Conservation (phyloP, 257 asterid species). For the Lithospermum erythrorhizon region DNA sequence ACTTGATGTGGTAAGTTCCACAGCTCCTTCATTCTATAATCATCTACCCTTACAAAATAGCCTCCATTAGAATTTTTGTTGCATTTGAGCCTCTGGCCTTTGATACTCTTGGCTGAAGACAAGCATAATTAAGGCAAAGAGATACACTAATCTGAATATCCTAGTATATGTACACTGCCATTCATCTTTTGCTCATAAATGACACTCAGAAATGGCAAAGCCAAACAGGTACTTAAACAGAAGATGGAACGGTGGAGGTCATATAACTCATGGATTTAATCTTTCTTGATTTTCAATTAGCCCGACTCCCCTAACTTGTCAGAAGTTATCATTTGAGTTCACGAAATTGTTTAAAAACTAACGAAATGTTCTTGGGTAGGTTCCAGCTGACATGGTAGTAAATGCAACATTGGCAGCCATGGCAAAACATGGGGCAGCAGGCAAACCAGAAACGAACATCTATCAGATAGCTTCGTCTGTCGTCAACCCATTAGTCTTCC, state of each 20-base stretch:
- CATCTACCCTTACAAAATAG: neutral
- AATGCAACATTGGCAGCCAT: constrained; percentile 94
- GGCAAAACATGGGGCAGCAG: constrained; percentile 75
- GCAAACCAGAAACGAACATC: constrained; percentile 35
- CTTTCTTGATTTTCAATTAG: neutral
- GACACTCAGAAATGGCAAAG: too few species aligned
- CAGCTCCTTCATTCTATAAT: neutral
- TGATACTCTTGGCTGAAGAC: too few species aligned
- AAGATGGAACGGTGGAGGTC: too few species aligned
- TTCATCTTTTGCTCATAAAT: too few species aligned
- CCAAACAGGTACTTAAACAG: too few species aligned
- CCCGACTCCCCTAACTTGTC: neutral
- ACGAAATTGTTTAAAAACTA: neutral
- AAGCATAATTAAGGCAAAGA: too few species aligned
- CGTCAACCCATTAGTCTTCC: constrained; percentile 63
- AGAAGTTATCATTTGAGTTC: neutral
- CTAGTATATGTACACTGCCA: too few species aligned
- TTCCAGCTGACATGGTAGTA: constrained; percentile 96
- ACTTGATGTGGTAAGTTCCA: constrained; percentile 75
- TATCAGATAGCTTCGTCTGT: constrained; percentile 84
- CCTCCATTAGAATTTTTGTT: too few species aligned
- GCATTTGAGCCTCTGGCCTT: too few species aligned
- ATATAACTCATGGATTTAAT: too few species aligned
- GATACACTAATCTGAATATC: too few species aligned
- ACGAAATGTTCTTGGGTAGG: constrained; percentile 30